Evolutionary conservation across 2,329 filamentous ascomycete species (phyloP), one percentile per base, ranked within the genome.

Genomic region (Penicillium sclerotiorum): DNA sequence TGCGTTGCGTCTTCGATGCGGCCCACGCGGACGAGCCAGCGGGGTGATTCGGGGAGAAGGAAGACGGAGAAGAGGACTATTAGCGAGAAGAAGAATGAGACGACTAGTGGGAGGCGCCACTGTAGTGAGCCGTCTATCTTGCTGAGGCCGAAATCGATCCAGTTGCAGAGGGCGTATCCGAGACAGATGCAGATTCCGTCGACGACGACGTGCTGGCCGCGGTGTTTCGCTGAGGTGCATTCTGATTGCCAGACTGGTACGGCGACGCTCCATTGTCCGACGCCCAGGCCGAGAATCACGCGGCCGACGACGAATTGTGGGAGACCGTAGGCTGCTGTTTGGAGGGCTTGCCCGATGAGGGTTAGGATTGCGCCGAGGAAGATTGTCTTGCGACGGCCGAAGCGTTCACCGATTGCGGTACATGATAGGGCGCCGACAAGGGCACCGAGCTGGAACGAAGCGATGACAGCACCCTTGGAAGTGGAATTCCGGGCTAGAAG

Each of bases 71-170:
- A 49, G 27, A 77, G 63, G 22, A 82, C 77, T 35, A 81, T 66
- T 4, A 82, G 45, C 0, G 79, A 77, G 41, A 81, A 77, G 12
- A 80, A 45, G 49, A 81, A 77, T 55, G 83, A 80, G 54, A 83
- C 77, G 4, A 75, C 77, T 37, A 83, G 76, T 0, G 80, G 80
- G 43, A 80, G 76, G 15, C 80, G 72, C 80, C 80, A 82, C 12
- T 74, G 66, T n/a, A 13, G 28, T 32, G 11, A 6, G 4, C 28
- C 5, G 28, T 32, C 15, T 32, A 32, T 32, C 12, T 13, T 21
- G 3, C 73, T 77, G 55, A 79, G 78, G 1, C 72, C 72, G 45
- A 77, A 71, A 55, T 79, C 73, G 51, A 77, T 63, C 76, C 75
- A 74, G 62, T 76, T 50, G 44, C 42, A 49, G 9, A 57, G 35